These are phyloP conservation scores for Tolypocladium endophyticum DNA, from an alignment of 2,329 filamentous ascomycete species.

Conservation along the genomic window DNA sequence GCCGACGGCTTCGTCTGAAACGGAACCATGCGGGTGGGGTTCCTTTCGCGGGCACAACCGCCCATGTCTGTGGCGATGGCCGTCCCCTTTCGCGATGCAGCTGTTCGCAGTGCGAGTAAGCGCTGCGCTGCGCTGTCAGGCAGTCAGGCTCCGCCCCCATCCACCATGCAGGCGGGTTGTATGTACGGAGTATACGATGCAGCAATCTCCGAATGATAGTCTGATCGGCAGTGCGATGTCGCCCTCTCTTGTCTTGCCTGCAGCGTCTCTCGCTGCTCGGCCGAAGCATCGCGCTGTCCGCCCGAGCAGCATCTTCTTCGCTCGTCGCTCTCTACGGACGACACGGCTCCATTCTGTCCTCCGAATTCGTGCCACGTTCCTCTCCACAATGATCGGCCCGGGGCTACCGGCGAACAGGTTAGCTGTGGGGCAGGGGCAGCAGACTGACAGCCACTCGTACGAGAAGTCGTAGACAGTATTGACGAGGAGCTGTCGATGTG, in stretches of 20 bases:
- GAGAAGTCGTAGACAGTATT: background rate
- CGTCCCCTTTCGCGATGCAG: background rate
- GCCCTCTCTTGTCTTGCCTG: background rate
- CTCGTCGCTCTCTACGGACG: background rate
- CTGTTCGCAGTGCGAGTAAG: background rate
- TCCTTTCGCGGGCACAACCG: background rate
- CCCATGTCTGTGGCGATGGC: background rate
- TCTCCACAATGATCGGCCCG: background rate
- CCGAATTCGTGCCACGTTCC: background rate
- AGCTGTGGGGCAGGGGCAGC: slow-evolving; percentile 14
- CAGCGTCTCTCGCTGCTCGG: background rate
- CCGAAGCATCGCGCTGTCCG: background rate
- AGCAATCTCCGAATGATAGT: background rate
- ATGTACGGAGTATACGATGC: background rate
- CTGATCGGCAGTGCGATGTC: background rate
- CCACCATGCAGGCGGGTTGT: background rate
- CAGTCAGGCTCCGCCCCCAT: background rate
- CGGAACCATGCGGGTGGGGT: background rate
- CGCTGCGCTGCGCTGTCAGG: background rate
- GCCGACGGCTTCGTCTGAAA: background rate
- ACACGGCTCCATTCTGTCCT: background rate
- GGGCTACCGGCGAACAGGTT: slow-evolving; percentile 3
- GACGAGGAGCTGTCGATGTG: background rate
- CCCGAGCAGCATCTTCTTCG: background rate
- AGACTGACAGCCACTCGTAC: background rate